Conservation (phyloP, 2,329 filamentous ascomycete species). For the Talaromyces sp. region DNA sequence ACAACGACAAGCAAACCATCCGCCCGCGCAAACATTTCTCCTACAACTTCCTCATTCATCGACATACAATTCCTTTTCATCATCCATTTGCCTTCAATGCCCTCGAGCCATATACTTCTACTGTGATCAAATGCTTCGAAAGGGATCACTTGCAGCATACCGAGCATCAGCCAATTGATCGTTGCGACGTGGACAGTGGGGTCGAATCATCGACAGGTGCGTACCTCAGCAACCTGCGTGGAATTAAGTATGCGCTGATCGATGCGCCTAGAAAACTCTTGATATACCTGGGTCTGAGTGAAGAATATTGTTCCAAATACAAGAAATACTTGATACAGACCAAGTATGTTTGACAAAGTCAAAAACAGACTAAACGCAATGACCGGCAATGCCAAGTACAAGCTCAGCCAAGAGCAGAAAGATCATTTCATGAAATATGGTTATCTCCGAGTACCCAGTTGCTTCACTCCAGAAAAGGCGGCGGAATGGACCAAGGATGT, state of each 20-base stretch:
- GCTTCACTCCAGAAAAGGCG: constrained; percentile 50
- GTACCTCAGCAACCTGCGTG: background rate
- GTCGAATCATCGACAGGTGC: background rate
- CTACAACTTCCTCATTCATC: background rate
- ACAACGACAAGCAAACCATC: background rate
- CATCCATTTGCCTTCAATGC: background rate
- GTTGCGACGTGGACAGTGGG: background rate
- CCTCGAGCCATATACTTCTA: background rate
- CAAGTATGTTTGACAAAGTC: constrained; percentile 6
- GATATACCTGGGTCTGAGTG: background rate
- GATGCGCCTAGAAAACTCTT: background rate
- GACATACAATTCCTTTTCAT: background rate
- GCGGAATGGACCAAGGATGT: constrained; percentile 48
- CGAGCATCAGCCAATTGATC: background rate
- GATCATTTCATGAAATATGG: constrained; percentile 55
- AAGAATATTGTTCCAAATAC: background rate
- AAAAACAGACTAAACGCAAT: constrained; percentile 5
- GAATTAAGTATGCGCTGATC: background rate
- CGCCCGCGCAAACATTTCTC: background rate
- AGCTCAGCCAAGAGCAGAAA: constrained; percentile 46
- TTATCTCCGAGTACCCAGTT: constrained; percentile 52
- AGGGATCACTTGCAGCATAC: background rate
- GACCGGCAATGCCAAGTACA: constrained; percentile 9
- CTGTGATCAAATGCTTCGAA: background rate
- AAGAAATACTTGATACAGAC: background rate